Conservation (phyloP, 2,329 filamentous ascomycete genomes). For the Leptosphaerulina australis region DNA sequence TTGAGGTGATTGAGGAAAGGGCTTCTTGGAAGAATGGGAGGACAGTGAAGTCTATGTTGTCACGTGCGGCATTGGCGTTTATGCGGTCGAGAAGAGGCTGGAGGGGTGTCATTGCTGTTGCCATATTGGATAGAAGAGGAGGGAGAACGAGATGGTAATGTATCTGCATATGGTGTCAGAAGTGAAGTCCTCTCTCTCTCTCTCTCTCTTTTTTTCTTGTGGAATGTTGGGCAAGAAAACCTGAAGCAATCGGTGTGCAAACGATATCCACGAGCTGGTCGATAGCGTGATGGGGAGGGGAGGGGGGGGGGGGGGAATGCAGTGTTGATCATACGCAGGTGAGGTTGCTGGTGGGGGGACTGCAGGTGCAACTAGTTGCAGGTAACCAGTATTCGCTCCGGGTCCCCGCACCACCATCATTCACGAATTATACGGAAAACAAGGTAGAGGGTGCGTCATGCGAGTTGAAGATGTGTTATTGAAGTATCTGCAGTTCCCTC, state of each 20-base stretch:
- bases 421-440: not conserved
- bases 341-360: not conserved
- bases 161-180: conserved; percentile 7
- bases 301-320: no score
- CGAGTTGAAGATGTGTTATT: conserved; percentile 9
- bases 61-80: conserved; percentile 17
- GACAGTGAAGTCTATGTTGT: conserved; percentile 35
- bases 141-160: not conserved
- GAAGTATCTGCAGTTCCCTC: conserved; percentile 8
- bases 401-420: conserved; percentile 8
- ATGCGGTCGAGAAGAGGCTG: conserved; percentile 17
- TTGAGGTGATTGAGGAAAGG: conserved; percentile 33
- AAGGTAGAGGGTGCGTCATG: no score
- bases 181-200: no score
- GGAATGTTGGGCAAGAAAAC: not conserved
- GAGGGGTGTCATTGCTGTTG: conserved; percentile 1
- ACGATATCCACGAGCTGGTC: not conserved
- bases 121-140: conserved; percentile 4
- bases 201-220: not conserved
- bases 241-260: not conserved
- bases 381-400: not conserved
- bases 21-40: conserved; percentile 42
- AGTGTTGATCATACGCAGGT: conserved; percentile 5
- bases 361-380: conserved; percentile 9
- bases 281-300: not conserved